phyloP scores from a whole-genome alignment of 140 eudicot species.

The Stevia rebaudiana region DNA sequence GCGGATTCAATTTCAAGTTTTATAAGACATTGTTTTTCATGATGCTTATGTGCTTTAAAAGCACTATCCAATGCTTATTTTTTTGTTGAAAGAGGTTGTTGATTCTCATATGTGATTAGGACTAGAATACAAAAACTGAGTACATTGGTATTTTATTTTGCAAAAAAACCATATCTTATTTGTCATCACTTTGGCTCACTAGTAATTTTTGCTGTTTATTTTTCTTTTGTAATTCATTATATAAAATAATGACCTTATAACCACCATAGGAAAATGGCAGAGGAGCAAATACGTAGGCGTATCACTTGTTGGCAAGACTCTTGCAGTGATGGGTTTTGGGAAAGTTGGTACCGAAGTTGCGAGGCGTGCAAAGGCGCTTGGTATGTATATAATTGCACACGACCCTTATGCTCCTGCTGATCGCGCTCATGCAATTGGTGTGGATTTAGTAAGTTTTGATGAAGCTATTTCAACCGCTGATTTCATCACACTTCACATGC shows the following conservation, averaged over 20 bases:
- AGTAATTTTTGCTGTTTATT: background rate
- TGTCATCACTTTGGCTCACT: background rate
- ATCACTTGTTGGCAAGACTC: constrained; percentile 87
- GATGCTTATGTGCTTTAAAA: constrained; percentile 6
- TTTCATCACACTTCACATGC: constrained; percentile 95
- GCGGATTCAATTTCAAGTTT: background rate
- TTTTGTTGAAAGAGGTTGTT: constrained; percentile 4
- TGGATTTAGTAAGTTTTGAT: constrained; percentile 78
- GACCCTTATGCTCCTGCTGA: constrained; percentile 97
- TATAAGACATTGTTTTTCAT: constrained; percentile 12
- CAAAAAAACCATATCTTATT: background rate
- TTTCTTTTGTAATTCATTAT: background rate
- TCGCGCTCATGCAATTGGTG: constrained; percentile 91
- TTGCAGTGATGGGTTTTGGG: constrained; percentile 89
- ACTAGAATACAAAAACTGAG: background rate
- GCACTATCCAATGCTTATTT: background rate
- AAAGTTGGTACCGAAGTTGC: constrained; percentile 96
- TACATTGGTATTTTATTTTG: background rate
- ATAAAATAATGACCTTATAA: background rate
- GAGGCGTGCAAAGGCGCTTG: constrained; percentile 90
- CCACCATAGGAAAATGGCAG: constrained; percentile 67
- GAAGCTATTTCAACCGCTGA: constrained; percentile 78
- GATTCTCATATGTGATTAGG: constrained; percentile 5
- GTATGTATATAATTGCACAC: constrained; percentile 86
- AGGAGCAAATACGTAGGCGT: constrained; percentile 89